Base-by-base conservation (phyloP, 2,329 filamentous ascomycete species). In the Helotiales sp. region DNA sequence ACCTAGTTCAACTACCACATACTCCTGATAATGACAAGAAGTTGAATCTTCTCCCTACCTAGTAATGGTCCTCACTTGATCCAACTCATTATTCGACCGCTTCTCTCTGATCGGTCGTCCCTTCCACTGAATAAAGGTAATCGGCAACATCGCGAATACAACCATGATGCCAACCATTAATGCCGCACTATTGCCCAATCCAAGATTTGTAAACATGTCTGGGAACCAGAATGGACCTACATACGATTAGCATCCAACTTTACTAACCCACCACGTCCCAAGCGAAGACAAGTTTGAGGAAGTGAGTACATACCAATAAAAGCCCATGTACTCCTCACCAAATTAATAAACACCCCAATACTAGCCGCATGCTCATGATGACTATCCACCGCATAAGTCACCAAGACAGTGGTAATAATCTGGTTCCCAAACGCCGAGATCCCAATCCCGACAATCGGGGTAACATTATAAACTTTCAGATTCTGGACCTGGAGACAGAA, bases 331-430 rank as follows among this genome's bases (percentile, higher is more conserved):
- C 81, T 79, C 8, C 83, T 74, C 1, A 84, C 77, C 52, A 85
- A 74, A 6, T 78, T 84, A 60, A 86, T 77, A 62, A 85, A 85
- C 0, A 84, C 81, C 2, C 82, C 83, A n/a, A 86, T 76, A 55
- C 78, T 78, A 0, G 78, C 78, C 0, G 82, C 76, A 46, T 82
- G 76, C 25, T 80, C 74, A 8, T 73, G 76, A 59, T 83, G 78
- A 65, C 81, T 82, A 63, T 86, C 84, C 1, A 87, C 79, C 0
- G 82, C 79, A 66, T 85, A 62, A 2, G 60, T 62, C 13, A 60
- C 48, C 22, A 60, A 66, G 4, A 85, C 79, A 0, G 83, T 86
- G 1, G 83, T 85, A 24, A 85, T 76, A 40, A 86, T 78, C 67
- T 86, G 83, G 59, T 84, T 85, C 0, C 84, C 83, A 12, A 76